These are phyloP conservation scores for Rutstroemia sp. DNA, from an alignment of 2,329 filamentous ascomycete species.

Conservation along the genomic window DNA sequence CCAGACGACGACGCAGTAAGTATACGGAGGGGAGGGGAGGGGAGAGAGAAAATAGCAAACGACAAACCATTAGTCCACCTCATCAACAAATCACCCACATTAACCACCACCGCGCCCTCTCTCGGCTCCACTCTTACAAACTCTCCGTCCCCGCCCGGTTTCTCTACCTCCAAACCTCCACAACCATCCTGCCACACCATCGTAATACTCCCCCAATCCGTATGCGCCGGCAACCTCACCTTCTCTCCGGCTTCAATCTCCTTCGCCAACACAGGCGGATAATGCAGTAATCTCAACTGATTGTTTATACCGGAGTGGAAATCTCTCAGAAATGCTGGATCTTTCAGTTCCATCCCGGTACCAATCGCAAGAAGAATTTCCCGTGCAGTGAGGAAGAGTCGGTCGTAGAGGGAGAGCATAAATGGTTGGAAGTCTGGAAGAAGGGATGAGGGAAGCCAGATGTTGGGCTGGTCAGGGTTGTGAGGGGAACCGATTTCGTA, in stretches of 20 bases:
- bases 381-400: constrained; percentile 36
- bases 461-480: constrained; percentile 38
- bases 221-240: constrained; percentile 43
- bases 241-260: constrained; percentile 35
- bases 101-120: constrained; percentile 38
- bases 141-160: constrained; percentile 31
- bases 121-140: constrained; percentile 36
- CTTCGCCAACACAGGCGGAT: constrained; percentile 41
- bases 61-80: constrained; percentile 41
- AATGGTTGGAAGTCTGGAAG: constrained; percentile 41
- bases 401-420: constrained; percentile 43
- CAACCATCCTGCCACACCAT: constrained; percentile 46
- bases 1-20: too few species aligned
- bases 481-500: constrained; percentile 45
- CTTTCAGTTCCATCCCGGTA: constrained; percentile 38
- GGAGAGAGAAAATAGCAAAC: background rate
- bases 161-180: constrained; percentile 43
- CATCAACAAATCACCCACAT: constrained; percentile 43
- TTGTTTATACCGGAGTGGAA: constrained; percentile 50
- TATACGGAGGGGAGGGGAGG: background rate
- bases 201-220: constrained; percentile 44
- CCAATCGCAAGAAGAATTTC: constrained; percentile 40
- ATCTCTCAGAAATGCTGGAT: constrained; percentile 37
- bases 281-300: constrained; percentile 54
- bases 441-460: constrained; percentile 39